Conservation (phyloP, 352 stramenopile genomes). For the Phytophthora colocasiae region DNA sequence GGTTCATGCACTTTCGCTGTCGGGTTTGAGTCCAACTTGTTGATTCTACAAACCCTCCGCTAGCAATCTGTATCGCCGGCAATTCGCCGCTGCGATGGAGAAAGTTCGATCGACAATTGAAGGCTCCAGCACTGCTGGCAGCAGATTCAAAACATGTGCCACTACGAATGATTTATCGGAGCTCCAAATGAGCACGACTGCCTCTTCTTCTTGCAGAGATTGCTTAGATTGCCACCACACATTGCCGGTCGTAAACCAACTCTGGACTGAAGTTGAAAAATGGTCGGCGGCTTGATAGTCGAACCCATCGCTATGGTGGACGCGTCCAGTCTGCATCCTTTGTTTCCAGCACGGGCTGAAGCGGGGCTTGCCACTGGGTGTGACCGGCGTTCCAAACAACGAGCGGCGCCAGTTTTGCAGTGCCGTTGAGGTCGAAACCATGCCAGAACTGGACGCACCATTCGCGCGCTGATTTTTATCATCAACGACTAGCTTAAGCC, state of each 20-base stretch:
- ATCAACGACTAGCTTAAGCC: background rate
- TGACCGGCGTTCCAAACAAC: constrained; percentile 1
- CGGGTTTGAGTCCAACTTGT: background rate
- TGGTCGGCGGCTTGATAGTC: constrained; percentile 2
- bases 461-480: constrained; percentile 11
- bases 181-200: background rate
- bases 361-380: background rate
- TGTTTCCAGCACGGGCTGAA: constrained; percentile 6
- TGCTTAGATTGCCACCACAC: constrained; percentile 12
- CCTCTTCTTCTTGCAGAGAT: constrained; percentile 12
- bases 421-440: constrained; percentile 3
- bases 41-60: background rate
- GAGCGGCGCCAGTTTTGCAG: background rate
- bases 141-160: constrained; percentile 1
- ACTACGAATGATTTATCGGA: background rate
- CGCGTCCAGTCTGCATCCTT: constrained; percentile 1
- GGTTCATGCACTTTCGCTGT: constrained; percentile 14
- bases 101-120: background rate
- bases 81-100: too few species aligned
- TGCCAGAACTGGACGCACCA: background rate
- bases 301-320: background rate
- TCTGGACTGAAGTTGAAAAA: constrained; percentile 30
- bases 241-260: constrained; percentile 10
- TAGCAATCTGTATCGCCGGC: too few species aligned
- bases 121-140: background rate